Conservation (phyloP, 169 alveolate species). For the Eimeria sp. region DNA sequence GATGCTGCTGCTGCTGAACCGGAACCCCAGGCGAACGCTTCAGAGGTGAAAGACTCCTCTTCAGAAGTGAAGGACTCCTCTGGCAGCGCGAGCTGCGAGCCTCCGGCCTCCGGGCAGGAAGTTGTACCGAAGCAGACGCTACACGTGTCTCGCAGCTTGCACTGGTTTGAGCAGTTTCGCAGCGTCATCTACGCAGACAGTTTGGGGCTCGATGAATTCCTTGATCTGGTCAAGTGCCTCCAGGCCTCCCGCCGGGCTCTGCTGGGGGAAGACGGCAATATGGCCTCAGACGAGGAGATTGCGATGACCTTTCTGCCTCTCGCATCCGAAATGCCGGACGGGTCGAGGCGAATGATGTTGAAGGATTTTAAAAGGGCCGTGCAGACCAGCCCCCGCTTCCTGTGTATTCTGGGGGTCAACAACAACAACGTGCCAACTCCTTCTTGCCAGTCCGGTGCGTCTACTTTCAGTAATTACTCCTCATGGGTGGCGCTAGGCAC, state of each 20-base stretch:
- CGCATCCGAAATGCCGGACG: constrained; percentile 78
- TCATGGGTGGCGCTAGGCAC: neutral
- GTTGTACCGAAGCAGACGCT: constrained; percentile 2
- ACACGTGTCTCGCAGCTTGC: constrained; percentile 34
- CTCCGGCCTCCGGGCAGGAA: neutral
- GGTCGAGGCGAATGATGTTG: constrained; percentile 77
- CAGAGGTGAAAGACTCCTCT: constrained; percentile 21
- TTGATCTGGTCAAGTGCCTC: constrained; percentile 63
- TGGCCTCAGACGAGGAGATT: constrained; percentile 66
- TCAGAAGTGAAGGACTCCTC: constrained; percentile 18
- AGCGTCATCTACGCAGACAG: constrained; percentile 67
- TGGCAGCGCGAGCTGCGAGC: neutral
- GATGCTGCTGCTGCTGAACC: neutral
- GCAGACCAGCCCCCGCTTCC: constrained; percentile 64
- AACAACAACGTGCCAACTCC: constrained; percentile 31
- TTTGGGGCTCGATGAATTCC: constrained; percentile 78
- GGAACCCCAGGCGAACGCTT: neutral
- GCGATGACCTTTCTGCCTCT: constrained; percentile 54
- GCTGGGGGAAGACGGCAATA: constrained; percentile 54
- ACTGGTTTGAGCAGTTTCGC: constrained; percentile 19
- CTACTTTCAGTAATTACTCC: neutral
- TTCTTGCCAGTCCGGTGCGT: constrained; percentile 35
- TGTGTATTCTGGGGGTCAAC: constrained; percentile 77
- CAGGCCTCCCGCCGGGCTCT: constrained; percentile 74
- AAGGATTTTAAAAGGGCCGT: constrained; percentile 78